Evolutionary conservation across 75 land plant genomes (phyloP), one percentile per base, ranked within the genome.

Genomic region (Selaginella moellendorffii): DNA sequence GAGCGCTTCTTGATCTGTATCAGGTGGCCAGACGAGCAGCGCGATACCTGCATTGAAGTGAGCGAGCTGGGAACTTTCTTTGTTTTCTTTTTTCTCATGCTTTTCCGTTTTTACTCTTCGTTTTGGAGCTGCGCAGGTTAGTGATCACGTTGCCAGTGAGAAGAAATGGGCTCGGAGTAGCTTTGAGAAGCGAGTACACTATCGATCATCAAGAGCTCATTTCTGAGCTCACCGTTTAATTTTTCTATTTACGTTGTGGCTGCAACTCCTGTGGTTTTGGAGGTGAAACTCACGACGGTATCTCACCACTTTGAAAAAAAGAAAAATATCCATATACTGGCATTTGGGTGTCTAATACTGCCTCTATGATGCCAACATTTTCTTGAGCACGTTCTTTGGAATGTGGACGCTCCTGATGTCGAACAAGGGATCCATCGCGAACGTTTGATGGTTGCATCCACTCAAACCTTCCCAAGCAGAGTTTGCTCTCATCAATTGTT

Each of bases 231-330:
- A n/a, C n/a, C n/a, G n/a, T n/a, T n/a, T n/a, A n/a, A n/a, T n/a
- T n/a, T n/a, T n/a, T n/a, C n/a, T n/a, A n/a, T n/a, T n/a, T n/a
- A n/a, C n/a, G n/a, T n/a, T n/a, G n/a, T n/a, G n/a, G n/a, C n/a
- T n/a, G n/a, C n/a, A n/a, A n/a, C n/a, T n/a, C n/a, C n/a, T n/a
- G n/a, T n/a, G n/a, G n/a, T n/a, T n/a, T n/a, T n/a, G n/a, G n/a
- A n/a, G n/a, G n/a, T n/a, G n/a, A n/a, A n/a, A n/a, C n/a, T n/a
- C n/a, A n/a, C n/a, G n/a, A n/a, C n/a, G n/a, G n/a, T n/a, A n/a
- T n/a, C 73, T 31, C 65, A 91, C 97, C 80, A 91, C 97, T 91
- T 91, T 91, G 69, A 91, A 91, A 63, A 91, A 91, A 27, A 91
- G 82, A 28, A 91, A 62, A 25, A 85, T 78, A 67, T 91, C 97